phyloP scores from a whole-genome alignment of 2,329 filamentous ascomycete species.

The Hymenoscyphus repandus region DNA sequence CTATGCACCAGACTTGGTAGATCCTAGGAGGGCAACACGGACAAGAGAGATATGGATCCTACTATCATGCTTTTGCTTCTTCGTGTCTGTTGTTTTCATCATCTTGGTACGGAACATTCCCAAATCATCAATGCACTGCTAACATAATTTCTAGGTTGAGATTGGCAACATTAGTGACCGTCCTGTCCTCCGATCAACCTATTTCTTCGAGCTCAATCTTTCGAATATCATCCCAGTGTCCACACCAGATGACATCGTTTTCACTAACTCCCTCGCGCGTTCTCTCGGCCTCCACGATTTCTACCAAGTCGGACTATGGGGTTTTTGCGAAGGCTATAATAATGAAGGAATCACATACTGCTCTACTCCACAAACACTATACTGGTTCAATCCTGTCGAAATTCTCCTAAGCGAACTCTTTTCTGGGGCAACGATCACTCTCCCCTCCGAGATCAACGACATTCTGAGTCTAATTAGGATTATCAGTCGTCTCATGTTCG shows the following conservation, averaged over 20 bases:
- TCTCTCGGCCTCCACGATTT: constrained; percentile 88
- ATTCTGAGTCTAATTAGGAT: constrained; percentile 70
- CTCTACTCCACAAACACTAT: constrained; percentile 63
- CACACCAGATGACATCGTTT: constrained; percentile 47
- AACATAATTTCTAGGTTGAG: neutral
- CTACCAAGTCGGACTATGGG: constrained; percentile 89
- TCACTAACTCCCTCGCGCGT: constrained; percentile 84
- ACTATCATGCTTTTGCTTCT: constrained; percentile 63
- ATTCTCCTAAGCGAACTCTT: constrained; percentile 78
- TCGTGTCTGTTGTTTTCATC: constrained; percentile 71
- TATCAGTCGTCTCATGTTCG: constrained; percentile 83
- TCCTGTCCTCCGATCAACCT: constrained; percentile 61
- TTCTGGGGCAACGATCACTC: constrained; percentile 73
- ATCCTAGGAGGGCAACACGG: constrained; percentile 44
- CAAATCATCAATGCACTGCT: neutral
- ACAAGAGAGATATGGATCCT: constrained; percentile 51
- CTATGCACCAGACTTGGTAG: constrained; percentile 18
- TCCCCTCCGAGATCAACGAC: constrained; percentile 67
- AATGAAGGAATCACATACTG: constrained; percentile 71
- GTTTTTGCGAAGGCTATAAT: constrained; percentile 82
- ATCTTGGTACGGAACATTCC: constrained; percentile 55
- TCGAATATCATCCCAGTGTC: constrained; percentile 55
- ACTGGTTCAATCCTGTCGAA: constrained; percentile 87
- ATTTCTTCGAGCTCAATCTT: constrained; percentile 81
- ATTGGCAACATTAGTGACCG: constrained; percentile 67